Percentiles rank a stretch among this genome's conserved stretches.
Evolutionary conservation across 805 yeast species (phyloP).

Genomic region (Teunomyces pallodes): DNA sequence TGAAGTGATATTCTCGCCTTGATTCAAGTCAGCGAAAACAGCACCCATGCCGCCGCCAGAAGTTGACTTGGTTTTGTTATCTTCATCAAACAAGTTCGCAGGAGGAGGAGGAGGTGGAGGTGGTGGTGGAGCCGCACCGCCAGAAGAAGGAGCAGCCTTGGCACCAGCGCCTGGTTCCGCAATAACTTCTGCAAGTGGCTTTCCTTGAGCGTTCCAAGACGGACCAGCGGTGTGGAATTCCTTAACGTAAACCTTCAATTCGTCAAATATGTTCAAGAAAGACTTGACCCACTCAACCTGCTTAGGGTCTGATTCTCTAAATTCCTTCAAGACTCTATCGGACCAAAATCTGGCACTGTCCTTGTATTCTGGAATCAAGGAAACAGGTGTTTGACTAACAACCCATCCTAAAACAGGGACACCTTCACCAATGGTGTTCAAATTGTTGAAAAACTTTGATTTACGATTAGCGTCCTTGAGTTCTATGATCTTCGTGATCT

Average conservation of each 20-base stretch:
- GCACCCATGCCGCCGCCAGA: constrained; percentile 67
- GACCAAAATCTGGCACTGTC: constrained; percentile 95
- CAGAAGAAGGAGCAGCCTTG: constrained; percentile 24
- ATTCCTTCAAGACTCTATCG: constrained; percentile 83
- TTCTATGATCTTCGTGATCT: constrained; percentile 54
- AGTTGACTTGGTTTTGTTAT: constrained; percentile 5
- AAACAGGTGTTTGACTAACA: constrained; percentile 69
- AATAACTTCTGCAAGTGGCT: constrained; percentile 52
- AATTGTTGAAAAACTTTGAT: constrained; percentile 62
- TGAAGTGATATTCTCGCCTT: constrained; percentile 81
- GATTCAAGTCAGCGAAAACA: constrained; percentile 85
- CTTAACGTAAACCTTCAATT: constrained; percentile 69
- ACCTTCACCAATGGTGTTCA: constrained; percentile 86
- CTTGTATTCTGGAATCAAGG: constrained; percentile 74
- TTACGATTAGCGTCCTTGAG: constrained; percentile 75
- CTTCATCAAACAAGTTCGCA: constrained; percentile 53
- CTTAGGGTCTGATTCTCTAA: constrained; percentile 63
- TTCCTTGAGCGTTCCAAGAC: constrained; percentile 65
- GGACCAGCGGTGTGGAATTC: constrained; percentile 83
- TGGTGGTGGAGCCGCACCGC: constrained; percentile 42
- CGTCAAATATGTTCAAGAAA: constrained; percentile 63
- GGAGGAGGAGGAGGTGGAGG: constrained; percentile 95
- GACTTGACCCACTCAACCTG: constrained; percentile 81
- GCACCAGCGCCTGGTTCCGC: constrained; percentile 11
- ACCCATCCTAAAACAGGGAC: constrained; percentile 92